Evolutionary conservation across 345 rosid species (phyloP), one percentile per base, ranked within the genome.

Genomic region (Euphorbia peplus): DNA sequence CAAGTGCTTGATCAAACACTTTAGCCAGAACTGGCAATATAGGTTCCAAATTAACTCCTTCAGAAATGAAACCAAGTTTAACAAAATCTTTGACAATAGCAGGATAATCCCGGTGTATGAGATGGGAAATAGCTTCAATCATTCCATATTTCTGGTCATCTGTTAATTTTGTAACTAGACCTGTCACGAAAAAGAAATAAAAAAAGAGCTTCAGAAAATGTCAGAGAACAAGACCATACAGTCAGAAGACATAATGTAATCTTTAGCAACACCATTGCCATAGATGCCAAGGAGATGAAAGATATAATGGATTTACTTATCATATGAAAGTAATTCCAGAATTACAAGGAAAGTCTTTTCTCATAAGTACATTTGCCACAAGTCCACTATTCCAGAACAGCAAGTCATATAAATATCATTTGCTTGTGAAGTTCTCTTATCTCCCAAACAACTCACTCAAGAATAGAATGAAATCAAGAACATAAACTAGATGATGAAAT

Each of bases 1-100:
- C 98, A 54, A 89, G 96, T 64, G 98, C 98, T 82, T 93, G 98
- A 83, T 93, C 97, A 76, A 93, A 93, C 72, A 93, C 98, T 83
- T 85, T 93, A 52, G 91, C 98, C 66, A 93, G 83, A 71, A 93
- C 96, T 13, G 98, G 98, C 80, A 91, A 66, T 73, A 93, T 93
- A 19, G 97, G 98, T 61, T 82, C 91, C 84, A 91, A 84, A 88
- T 93, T 93, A 75, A 91, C 97, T 60, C 98, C 98, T 58, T 89
- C 92, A 1, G 98, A 88, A 64, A 93, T 93, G 78, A 93, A 93
- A 80, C 66, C 97, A 73, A 93, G 98, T 72, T 88, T 91, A 44
- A 93, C 98, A 73, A 93, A 93, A 79, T 93, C 97, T 71, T 86
- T 93, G 25, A 93, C 97, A 73, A 93, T 89, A 57, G 93, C 96